phyloP scores from a whole-genome alignment of 169 alveolate genomes.

The Plasmodium gaboni region DNA sequence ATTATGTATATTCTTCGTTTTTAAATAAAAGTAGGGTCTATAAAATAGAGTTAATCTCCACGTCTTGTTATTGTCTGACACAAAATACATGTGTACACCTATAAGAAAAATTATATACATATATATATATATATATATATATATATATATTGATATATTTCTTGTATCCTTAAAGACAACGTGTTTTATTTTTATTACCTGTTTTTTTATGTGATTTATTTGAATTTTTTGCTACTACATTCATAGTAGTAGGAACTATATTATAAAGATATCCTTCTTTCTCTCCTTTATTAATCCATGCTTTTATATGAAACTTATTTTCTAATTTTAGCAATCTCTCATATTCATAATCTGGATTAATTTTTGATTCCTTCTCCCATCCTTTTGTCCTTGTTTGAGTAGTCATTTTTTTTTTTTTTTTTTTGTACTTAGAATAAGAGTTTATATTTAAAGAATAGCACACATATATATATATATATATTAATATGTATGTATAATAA shows the following conservation, averaged over 20 bases:
- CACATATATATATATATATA: not conserved
- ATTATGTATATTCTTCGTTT: slow-evolving; percentile 82
- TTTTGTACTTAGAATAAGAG: not conserved
- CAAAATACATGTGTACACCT: slow-evolving; percentile 73
- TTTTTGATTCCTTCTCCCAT: slow-evolving; percentile 71
- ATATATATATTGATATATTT: not conserved
- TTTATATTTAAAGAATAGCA: too few relatives aligned
- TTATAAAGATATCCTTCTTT: slow-evolving; percentile 90
- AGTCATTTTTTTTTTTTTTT: slow-evolving; percentile 23
- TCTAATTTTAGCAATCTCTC: slow-evolving; percentile 44
- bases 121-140: not conserved
- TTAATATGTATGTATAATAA: not conserved
- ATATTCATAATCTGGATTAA: slow-evolving; percentile 68
- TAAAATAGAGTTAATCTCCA: slow-evolving; percentile 82
- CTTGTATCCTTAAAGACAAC: not conserved
- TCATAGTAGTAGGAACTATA: slow-evolving; percentile 86
- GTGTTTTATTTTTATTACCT: slow-evolving; percentile 17
- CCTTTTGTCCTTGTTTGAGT: slow-evolving; percentile 71
- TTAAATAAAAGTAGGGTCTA: slow-evolving; percentile 94
- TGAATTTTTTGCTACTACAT: slow-evolving; percentile 78
- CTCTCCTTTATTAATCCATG: slow-evolving; percentile 80
- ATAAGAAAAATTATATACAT: not conserved
- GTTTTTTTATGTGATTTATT: slow-evolving; percentile 61
- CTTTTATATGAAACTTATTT: slow-evolving; percentile 37
- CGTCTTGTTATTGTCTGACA: slow-evolving; percentile 68